These are phyloP conservation scores for Dactylis glomerata DNA, from an alignment of 176 grass and related monocot species.

Conservation along the genomic window DNA sequence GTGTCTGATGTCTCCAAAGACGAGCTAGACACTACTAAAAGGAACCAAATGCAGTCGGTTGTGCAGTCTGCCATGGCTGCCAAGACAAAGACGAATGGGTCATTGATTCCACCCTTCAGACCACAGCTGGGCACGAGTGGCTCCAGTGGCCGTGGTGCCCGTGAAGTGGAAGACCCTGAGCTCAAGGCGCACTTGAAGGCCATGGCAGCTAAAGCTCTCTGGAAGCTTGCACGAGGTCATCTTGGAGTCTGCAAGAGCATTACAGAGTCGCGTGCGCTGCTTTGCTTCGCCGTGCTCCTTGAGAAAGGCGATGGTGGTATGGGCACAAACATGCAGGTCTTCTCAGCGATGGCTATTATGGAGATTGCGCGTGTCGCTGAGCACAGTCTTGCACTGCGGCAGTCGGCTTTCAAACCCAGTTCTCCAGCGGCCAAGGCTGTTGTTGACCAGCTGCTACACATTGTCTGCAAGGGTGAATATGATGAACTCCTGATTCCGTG, in stretches of 20 bases:
- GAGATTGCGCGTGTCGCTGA: constrained; percentile 74
- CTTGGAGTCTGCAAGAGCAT: constrained; percentile 72
- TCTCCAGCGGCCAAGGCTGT: constrained; percentile 70
- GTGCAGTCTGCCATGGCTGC: constrained; percentile 67
- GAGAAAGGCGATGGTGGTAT: constrained; percentile 71
- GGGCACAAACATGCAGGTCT: constrained; percentile 45
- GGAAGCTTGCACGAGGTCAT: constrained; percentile 66
- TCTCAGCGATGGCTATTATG: constrained; percentile 81
- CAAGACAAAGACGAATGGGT: constrained; percentile 31
- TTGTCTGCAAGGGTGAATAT: constrained; percentile 50
- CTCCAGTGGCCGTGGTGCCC: constrained; percentile 41
- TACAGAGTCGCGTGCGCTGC: constrained; percentile 79
- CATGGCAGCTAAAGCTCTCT: constrained; percentile 72
- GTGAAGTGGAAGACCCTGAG: constrained; percentile 51
- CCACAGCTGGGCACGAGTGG: constrained; percentile 32
- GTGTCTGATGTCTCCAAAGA: neutral
- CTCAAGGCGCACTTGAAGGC: constrained; percentile 75
- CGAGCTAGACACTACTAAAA: constrained; percentile 20
- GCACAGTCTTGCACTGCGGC: constrained; percentile 55
- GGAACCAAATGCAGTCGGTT: constrained; percentile 66
- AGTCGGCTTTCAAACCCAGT: constrained; percentile 87
- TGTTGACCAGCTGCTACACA: constrained; percentile 69
- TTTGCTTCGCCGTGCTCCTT: constrained; percentile 77
- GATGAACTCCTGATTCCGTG: constrained; percentile 66
- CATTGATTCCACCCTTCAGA: constrained; percentile 29